Evolutionary conservation across 331 rosid species (phyloP), one percentile per base, ranked within the genome.

Genomic region (Dryas integrifolia): DNA sequence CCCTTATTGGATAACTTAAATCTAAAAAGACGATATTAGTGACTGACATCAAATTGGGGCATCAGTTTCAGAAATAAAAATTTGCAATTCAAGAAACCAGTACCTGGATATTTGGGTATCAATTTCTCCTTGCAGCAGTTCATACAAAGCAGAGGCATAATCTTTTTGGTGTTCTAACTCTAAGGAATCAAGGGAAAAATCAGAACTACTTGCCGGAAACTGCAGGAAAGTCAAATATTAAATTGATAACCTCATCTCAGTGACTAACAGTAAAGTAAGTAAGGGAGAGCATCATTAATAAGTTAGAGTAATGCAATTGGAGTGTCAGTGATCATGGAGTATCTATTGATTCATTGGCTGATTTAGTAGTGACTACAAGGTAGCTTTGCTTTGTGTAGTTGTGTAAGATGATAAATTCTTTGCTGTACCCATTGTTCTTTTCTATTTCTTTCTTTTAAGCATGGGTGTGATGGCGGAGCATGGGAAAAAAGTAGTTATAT

Each of bases 111-210:
- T 69, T 76, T 80, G 82, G 55, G 74, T 79, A 24, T 89, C 89
- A 70, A 77, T 81, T 74, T 83, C 90, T 49, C 89, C 97, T 65
- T 72, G 76, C 86, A 95, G 69, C 72, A 88, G 91, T 71, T 95
- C 97, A 73, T 80, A 83, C 65, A 92, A 89, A 74, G 88, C 90
- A 70, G 92, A 85, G 65, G 76, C 90, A 84, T 88, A 89, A 75
- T 86, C 96, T 74, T 85, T 88, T 52, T 85, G 88, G 73, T 68
- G 67, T 72, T 89, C 96, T 75, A 82, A 82, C 85, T 95, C 93
- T 64, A 83, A 72, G 41, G 83, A 88, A 68, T 83, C 86, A 50
- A 84, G 81, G 44, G 89, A 88, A 81, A 79, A 78, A 59, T 85
- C 88, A 52, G 82, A 86, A 74, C 85, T 82, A 68, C 86, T 87